A percentile compares a stretch with the other conserved stretches of the same genome.
phyloP scores from a whole-genome alignment of 352 stramenopile genomes.

The Blastocystis sp. region DNA sequence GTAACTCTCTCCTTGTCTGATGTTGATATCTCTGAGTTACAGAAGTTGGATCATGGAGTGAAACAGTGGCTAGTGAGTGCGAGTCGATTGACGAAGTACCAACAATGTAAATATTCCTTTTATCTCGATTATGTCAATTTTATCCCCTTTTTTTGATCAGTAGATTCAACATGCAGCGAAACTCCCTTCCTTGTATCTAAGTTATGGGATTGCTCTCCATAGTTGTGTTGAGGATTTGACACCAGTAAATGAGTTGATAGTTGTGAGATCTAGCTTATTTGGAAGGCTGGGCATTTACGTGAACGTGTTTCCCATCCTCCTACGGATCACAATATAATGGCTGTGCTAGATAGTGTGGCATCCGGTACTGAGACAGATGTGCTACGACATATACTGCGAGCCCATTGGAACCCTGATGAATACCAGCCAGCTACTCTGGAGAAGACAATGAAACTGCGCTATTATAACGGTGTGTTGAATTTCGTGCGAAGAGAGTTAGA shows the following conservation, averaged over 20 bases:
- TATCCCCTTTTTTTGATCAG: neutral
- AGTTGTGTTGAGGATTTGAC: slow-evolving; percentile 28
- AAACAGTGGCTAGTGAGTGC: slow-evolving; percentile 1
- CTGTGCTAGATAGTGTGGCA: neutral
- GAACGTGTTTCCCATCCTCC: neutral
- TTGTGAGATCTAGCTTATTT: neutral
- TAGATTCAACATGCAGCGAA: slow-evolving; percentile 6
- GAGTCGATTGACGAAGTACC: neutral
- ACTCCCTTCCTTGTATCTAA: neutral
- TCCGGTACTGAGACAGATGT: neutral
- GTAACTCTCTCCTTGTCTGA: neutral
- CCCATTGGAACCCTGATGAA: neutral
- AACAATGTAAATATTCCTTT: slow-evolving; percentile 36
- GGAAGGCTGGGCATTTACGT: neutral
- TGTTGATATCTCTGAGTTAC: slow-evolving; percentile 21
- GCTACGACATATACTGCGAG: neutral
- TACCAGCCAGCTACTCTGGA: neutral
- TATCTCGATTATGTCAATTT: slow-evolving; percentile 16
- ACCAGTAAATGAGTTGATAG: neutral
- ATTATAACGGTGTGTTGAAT: slow-evolving; percentile 27
- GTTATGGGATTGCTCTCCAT: neutral
- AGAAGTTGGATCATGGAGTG: neutral
- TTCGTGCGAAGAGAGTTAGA: neutral
- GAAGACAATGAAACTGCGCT: slow-evolving; percentile 24
- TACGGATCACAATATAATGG: slow-evolving; percentile 18